A percentile compares a stretch with the other conserved stretches of the same genome.
These are phyloP conservation scores for Tremella yokohamensis DNA, from an alignment of 768 basidiomycete genomes.

Conservation along the genomic window DNA sequence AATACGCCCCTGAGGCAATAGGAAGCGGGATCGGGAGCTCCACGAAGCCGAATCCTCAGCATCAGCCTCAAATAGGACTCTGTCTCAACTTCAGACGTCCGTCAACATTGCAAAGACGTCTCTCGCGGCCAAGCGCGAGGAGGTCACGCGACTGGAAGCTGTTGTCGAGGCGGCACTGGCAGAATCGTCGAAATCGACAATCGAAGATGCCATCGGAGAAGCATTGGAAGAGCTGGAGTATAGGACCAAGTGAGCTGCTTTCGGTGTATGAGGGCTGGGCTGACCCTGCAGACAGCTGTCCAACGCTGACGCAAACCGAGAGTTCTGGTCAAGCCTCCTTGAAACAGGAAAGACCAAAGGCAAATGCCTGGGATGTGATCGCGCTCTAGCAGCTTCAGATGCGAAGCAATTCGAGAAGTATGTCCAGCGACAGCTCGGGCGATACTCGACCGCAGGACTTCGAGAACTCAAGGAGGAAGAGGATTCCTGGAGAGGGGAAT, in stretches of 20 bases:
- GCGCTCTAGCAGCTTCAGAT: constrained; percentile 59
- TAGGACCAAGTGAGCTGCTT: constrained; percentile 26
- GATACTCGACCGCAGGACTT: constrained; percentile 55
- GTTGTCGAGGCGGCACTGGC: constrained; percentile 53
- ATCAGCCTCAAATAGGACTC: constrained; percentile 57
- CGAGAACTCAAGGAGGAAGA: constrained; percentile 57
- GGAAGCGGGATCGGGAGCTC: constrained; percentile 67
- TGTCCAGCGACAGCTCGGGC: constrained; percentile 65
- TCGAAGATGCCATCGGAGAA: constrained; percentile 48
- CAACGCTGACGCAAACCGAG: constrained; percentile 11
- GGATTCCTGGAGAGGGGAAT: constrained; percentile 61
- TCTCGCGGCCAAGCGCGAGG: constrained; percentile 61
- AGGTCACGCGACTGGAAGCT: constrained; percentile 61
- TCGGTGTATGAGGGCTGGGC: neutral
- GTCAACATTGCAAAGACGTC: constrained; percentile 62
- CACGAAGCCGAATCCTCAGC: constrained; percentile 54
- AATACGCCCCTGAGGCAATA: constrained; percentile 43
- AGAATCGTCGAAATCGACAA: constrained; percentile 28
- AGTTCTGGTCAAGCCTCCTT: constrained; percentile 28
- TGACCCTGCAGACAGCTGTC: constrained; percentile 17
- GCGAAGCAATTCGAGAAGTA: constrained; percentile 65
- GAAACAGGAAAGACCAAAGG: constrained; percentile 57
- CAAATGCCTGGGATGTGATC: constrained; percentile 71
- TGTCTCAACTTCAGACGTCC: constrained; percentile 65
- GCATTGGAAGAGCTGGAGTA: constrained; percentile 42